Evolutionary conservation across 2,329 filamentous ascomycete species (phyloP), one percentile per base, ranked within the genome.

Genomic region (Achaetomium macrosporum): DNA sequence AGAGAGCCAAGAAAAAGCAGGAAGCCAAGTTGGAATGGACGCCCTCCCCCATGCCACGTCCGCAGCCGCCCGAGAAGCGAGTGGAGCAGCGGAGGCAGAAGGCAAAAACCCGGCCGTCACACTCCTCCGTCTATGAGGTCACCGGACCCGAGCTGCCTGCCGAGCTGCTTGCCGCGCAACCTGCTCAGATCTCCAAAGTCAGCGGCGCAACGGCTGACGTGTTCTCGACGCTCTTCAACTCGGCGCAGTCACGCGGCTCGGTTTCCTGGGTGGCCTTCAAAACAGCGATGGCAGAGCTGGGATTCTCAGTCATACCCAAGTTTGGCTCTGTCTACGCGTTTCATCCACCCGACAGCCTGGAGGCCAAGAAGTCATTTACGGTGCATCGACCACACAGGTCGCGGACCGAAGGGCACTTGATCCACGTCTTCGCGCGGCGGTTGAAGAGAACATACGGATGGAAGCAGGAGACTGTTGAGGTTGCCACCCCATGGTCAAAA

Each of bases 271-370:
- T 54, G 0, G 62, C 64, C 0, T 77, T 77, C 29, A 65, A 69
- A 46, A 58, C 64, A 0, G 74, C 72, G 20, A 71, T 76, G 68
- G 62, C 58, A 0, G 70, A 72, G 9, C 31, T 75, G 33, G 68
- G 65, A 2, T 76, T 77, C 55, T 70, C 69, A 0, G 62, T 75
- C 2, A 11, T 67, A 2, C 69, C 71, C 1, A 71, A 65, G 51
- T 68, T 67, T 33, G 73, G 73, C 2, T 76, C 73, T 0, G 65
- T 72, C 2, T 74, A 69, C 56, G 75, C 68, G 0, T 73, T 74
- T 50, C 40, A 46, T 0, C 70, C 70, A 0, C 64, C 70, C 0
- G 57, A 63, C n/a, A 53, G 16, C 1, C 61, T 68, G 59, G 51
- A 33, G 30, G 60, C 59, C 5, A 57, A 63, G 10, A 63, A 55